phyloP scores from a whole-genome alignment of 768 basidiomycete species.

The Chiua virens region DNA sequence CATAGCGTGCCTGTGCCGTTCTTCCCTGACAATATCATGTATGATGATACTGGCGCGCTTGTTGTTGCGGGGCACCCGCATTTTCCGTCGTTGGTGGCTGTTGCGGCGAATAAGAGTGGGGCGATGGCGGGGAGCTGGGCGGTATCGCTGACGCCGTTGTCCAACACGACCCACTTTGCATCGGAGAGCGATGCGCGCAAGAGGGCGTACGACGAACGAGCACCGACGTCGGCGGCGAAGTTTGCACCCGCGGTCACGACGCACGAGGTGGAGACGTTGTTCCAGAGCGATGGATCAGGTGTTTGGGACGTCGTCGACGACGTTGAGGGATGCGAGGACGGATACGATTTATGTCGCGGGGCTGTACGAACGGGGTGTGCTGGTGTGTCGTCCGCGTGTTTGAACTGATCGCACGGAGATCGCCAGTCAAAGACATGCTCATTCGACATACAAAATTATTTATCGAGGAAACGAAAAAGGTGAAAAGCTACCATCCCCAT shows the following conservation, averaged over 20 bases:
- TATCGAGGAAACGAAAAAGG: not conserved
- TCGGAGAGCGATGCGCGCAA: not conserved
- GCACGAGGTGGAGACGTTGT: constrained; percentile 58
- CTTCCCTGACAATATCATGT: constrained; percentile 60
- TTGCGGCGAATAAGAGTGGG: constrained; percentile 45
- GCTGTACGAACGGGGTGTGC: constrained; percentile 55
- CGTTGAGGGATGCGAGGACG: constrained; percentile 47
- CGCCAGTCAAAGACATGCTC: not conserved
- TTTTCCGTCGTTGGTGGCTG: constrained; percentile 48
- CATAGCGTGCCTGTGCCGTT: constrained; percentile 54
- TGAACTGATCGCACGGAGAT: too few species aligned
- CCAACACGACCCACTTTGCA: not conserved
- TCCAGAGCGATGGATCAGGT: constrained; percentile 71
- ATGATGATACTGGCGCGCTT: constrained; percentile 46
- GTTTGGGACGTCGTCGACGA: constrained; percentile 55
- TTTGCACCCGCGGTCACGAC: constrained; percentile 38
- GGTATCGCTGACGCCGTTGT: constrained; percentile 39
- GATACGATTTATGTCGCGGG: constrained; percentile 56
- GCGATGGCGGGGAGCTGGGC: constrained; percentile 59
- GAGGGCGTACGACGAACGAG: constrained; percentile 39
- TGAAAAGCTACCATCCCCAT: not conserved
- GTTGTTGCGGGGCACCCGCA: constrained; percentile 68
- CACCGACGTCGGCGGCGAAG: constrained; percentile 47
- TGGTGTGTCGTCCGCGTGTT: constrained; percentile 41
- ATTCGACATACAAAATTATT: constrained; percentile 15